Percentiles rank a stretch among this genome's conserved stretches.
These are phyloP conservation scores for Aspergillus sclerotioniger DNA, from an alignment of 495 filamentous ascomycete species.

Conservation along the genomic window DNA sequence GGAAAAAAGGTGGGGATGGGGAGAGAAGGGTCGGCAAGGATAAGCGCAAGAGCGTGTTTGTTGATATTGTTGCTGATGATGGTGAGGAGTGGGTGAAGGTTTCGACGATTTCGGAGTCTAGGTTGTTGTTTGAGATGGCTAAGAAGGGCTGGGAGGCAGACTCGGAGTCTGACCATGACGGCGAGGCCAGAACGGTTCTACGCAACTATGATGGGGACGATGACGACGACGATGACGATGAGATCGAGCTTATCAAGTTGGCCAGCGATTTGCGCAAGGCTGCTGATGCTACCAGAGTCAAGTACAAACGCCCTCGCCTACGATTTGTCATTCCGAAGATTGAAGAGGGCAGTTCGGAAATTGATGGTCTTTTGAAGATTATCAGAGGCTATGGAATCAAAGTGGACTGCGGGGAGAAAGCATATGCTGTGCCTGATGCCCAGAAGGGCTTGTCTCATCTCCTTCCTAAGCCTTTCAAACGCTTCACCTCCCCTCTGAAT, in stretches of 20 bases:
- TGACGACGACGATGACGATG: constrained; percentile 44
- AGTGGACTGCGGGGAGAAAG: constrained; percentile 44
- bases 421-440: constrained; percentile 12
- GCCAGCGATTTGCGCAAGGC: constrained; percentile 54
- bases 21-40: constrained; percentile 19
- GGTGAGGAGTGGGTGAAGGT: constrained; percentile 62
- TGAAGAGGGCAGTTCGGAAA: constrained; percentile 46
- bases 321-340: constrained; percentile 62
- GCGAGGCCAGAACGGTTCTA: constrained; percentile 33
- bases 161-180: constrained; percentile 33
- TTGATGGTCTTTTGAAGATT: constrained; percentile 55
- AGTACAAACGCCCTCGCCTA: constrained; percentile 57
- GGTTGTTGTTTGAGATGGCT: constrained; percentile 61
- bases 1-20: constrained; percentile 16
- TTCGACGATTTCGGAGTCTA: constrained; percentile 55
- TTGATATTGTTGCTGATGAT: constrained; percentile 46
- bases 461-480: constrained; percentile 51
- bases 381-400: constrained; percentile 56
- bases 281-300: constrained; percentile 50
- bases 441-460: constrained; percentile 42
- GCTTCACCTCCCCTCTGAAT: constrained; percentile 60
- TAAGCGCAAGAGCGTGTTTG: constrained; percentile 27
- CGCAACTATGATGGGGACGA: constrained; percentile 30
- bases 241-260: constrained; percentile 56
- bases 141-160: constrained; percentile 58